phyloP scores from a whole-genome alignment of 768 basidiomycete genomes.

The Rhodosporidiobolus odoratus region DNA sequence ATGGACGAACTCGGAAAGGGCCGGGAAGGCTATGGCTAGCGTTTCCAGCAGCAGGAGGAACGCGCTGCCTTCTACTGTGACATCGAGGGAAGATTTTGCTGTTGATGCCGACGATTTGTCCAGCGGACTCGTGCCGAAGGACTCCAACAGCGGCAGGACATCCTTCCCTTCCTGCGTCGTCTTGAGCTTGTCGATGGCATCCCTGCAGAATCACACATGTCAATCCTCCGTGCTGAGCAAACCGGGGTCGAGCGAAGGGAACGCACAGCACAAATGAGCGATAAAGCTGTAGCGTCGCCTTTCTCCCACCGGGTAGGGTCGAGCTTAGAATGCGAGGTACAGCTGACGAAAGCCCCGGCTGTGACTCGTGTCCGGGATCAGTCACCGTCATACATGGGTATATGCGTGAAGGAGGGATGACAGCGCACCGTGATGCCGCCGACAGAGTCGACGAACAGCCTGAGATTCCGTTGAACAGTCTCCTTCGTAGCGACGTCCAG shows the following conservation, averaged over 20 bases:
- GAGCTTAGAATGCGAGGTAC: conserved; percentile 5
- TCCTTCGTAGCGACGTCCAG: background rate
- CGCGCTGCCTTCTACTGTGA: conserved; percentile 22
- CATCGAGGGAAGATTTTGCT: too few species aligned
- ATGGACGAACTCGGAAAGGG: background rate
- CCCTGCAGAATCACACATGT: background rate
- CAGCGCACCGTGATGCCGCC: background rate
- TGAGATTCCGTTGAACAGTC: background rate
- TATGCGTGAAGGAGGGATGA: background rate
- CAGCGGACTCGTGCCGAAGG: conserved; percentile 21
- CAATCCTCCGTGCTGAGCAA: too few species aligned
- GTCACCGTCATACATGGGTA: too few species aligned
- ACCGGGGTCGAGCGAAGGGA: background rate
- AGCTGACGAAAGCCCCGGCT: background rate
- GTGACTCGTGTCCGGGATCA: background rate
- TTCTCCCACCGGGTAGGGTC: background rate
- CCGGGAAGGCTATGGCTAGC: background rate
- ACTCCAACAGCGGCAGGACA: background rate
- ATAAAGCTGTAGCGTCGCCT: conserved; percentile 11
- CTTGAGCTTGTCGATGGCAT: conserved; percentile 1
- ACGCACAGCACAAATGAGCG: conserved; percentile 12
- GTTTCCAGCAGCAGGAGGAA: conserved; percentile 19
- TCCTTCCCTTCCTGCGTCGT: background rate
- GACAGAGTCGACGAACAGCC: conserved; percentile 15
- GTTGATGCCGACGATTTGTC: too few species aligned